Conservation (phyloP, 2,329 filamentous ascomycete species). For the Nakataea oryzae region DNA sequence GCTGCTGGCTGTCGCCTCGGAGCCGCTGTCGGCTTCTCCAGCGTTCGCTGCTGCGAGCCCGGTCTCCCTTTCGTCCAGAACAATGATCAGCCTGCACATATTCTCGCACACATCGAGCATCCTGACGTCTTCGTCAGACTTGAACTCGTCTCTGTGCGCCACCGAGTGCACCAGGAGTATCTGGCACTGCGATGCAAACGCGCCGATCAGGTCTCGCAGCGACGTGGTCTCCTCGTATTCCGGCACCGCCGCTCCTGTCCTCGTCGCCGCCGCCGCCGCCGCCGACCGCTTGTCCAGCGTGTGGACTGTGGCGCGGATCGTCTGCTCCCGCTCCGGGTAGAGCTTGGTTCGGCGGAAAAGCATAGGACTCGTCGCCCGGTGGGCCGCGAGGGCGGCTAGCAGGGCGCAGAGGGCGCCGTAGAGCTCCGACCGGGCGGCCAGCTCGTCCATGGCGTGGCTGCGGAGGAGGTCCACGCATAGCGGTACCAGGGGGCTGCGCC, state of each 20-base stretch:
- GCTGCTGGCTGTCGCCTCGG: background rate
- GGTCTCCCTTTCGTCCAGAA: background rate
- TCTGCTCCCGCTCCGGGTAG: slow-evolving; percentile 20
- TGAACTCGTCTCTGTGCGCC: background rate
- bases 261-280: background rate
- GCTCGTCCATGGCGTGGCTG: slow-evolving; percentile 14
- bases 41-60: background rate
- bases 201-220: background rate
- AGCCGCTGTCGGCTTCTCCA: background rate
- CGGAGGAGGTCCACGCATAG: slow-evolving; percentile 12
- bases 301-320: background rate
- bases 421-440: slow-evolving; percentile 13
- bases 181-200: background rate
- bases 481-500: slow-evolving; percentile 13
- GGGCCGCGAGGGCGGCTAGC: slow-evolving; percentile 22
- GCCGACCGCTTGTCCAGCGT: background rate
- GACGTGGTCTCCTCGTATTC: background rate
- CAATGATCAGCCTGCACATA: background rate
- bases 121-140: background rate
- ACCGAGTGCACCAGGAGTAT: background rate
- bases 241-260: background rate
- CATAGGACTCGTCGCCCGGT: slow-evolving; percentile 14
- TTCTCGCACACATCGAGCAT: background rate
- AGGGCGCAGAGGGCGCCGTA: slow-evolving; percentile 28
- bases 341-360: slow-evolving; percentile 21